A percentile compares a stretch with the other conserved stretches of the same genome.
These are phyloP conservation scores for Nepenthes gracilis DNA, from an alignment of 148 eudicot genomes.

Conservation along the genomic window DNA sequence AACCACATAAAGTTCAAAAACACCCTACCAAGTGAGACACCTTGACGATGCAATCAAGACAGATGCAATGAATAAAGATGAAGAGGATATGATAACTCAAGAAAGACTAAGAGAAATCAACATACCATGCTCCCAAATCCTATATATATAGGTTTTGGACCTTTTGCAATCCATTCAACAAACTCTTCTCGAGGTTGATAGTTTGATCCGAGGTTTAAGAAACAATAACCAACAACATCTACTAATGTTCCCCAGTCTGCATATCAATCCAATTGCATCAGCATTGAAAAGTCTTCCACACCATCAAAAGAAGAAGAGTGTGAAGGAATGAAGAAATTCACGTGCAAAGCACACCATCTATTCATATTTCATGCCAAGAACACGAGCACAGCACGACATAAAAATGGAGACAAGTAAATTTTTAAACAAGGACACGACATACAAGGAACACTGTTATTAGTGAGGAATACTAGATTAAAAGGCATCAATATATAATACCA, in stretches of 20 bases:
- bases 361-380: not conserved
- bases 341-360: not conserved
- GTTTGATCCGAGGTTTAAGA: conserved; percentile 64
- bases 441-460: no score
- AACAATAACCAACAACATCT: conserved; percentile 95
- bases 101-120: not conserved
- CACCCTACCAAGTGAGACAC: no score
- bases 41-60: no score
- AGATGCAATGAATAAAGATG: no score
- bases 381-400: no score
- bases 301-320: not conserved
- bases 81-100: not conserved
- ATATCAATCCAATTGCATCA: conserved; percentile 3
- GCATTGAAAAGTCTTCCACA: not conserved
- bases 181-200: conserved; percentile 69
- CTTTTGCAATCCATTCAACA: conserved; percentile 65
- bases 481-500: no score
- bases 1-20: no score
- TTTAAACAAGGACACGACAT: no score
- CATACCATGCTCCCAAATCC: conserved; percentile 99
- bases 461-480: no score
- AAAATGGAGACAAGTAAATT: no score
- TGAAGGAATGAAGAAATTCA: not conserved
- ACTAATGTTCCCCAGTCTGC: conserved; percentile 93
- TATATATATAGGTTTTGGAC: conserved; percentile 70